A percentile compares a stretch with the other conserved stretches of the same genome.
phyloP scores from a whole-genome alignment of 1,284 basidiomycete species.

The Sporisorium iseilematis-ciliati region DNA sequence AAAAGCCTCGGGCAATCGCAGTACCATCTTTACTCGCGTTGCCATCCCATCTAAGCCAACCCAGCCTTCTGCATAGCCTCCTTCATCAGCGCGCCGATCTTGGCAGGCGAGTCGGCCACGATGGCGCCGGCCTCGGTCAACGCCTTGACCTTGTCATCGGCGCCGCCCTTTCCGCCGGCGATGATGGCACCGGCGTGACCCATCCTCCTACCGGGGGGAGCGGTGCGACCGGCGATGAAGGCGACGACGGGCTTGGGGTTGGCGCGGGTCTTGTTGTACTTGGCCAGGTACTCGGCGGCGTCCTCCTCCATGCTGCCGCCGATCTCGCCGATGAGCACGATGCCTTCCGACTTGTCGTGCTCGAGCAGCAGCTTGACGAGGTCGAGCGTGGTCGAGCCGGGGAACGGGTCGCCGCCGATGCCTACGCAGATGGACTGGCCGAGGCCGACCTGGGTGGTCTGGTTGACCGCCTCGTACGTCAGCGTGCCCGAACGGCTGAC shows the following conservation, averaged over 20 bases:
- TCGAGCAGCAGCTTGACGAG: conserved; percentile 96
- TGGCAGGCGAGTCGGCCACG: conserved; percentile 90
- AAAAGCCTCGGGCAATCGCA: background rate
- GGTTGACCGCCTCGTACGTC: conserved; percentile 72
- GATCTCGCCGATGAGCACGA: conserved; percentile 98
- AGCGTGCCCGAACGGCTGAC: conserved; percentile 75
- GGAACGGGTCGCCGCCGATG: conserved; percentile 99
- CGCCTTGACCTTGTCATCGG: conserved; percentile 94
- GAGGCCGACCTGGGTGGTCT: conserved; percentile 94
- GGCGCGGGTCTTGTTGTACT: conserved; percentile 88
- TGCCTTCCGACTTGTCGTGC: conserved; percentile 80
- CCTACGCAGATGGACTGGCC: conserved; percentile 97
- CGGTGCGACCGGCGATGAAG: conserved; percentile 95
- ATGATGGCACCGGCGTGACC: conserved; percentile 88
- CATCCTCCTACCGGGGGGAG: conserved; percentile 97
- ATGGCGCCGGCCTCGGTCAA: conserved; percentile 91
- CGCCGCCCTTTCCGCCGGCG: conserved; percentile 95
- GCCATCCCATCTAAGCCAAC: conserved; percentile 34
- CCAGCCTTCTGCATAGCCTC: conserved; percentile 66
- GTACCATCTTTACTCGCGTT: background rate
- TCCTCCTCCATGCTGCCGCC: conserved; percentile 99
- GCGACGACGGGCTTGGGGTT: conserved; percentile 96
- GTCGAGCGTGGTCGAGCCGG: conserved; percentile 93
- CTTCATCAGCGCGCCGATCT: conserved; percentile 68
- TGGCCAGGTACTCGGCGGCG: conserved; percentile 93